These are phyloP conservation scores for Echeveria elegans DNA, from an alignment of 164 flowering plant genomes.

Conservation along the genomic window DNA sequence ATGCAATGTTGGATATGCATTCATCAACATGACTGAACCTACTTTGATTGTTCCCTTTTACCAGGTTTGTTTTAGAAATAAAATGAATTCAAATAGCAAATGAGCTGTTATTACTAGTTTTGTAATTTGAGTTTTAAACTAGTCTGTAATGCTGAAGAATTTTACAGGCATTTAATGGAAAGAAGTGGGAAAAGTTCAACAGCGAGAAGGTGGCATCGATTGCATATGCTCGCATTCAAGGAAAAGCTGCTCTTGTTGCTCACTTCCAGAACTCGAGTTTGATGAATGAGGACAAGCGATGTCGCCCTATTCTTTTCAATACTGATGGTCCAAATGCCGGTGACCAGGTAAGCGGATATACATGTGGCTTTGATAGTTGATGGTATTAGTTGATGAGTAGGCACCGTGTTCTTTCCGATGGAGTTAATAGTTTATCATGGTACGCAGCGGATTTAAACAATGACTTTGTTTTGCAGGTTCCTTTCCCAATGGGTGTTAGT, in stretches of 20 bases:
- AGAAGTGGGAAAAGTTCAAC: conserved; percentile 60
- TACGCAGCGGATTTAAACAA: no score
- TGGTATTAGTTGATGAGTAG: no score
- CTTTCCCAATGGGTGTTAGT: conserved; percentile 9
- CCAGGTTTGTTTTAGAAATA: conserved; percentile 27
- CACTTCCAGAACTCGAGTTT: conserved; percentile 63
- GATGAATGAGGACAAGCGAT: conserved; percentile 60
- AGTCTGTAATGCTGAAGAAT: not conserved
- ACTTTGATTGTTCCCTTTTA: conserved; percentile 39
- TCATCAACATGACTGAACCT: conserved; percentile 58
- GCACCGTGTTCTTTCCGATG: no score
- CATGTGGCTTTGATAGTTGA: not conserved
- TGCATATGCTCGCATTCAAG: conserved; percentile 60
- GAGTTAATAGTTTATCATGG: no score
- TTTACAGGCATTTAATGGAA: conserved; percentile 45
- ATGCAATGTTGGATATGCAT: conserved; percentile 66
- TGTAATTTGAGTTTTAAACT: not conserved
- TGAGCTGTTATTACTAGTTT: not conserved
- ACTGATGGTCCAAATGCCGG: conserved; percentile 60
- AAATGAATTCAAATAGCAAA: not conserved
- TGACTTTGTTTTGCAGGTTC: conserved; percentile 7
- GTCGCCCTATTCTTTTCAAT: conserved; percentile 54
- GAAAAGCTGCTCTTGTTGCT: conserved; percentile 52
- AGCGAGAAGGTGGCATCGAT: conserved; percentile 59
- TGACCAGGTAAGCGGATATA: conserved; percentile 36